Evolutionary conservation across 306 rosid genomes (phyloP), one percentile per base, ranked within the genome.

Genomic region (Parietaria judaica): DNA sequence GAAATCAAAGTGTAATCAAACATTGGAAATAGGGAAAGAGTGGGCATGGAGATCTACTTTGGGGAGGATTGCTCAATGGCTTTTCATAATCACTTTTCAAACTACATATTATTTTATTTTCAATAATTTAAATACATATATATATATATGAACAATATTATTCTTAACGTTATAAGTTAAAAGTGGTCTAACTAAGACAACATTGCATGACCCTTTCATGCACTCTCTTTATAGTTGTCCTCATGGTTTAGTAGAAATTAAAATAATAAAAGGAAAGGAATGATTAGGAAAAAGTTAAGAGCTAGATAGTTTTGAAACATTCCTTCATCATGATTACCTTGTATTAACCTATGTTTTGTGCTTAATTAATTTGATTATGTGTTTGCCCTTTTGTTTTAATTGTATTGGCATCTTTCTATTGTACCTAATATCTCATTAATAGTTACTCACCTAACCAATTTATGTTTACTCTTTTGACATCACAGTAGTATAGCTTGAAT

Each of bases 1-100:
- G 72, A 49, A 70, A 73, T 61, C 79, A 77, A 85, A 79, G 84
- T 49, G 44, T 54, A 72, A 77, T 80, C 68, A 78, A 70, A 72
- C 73, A 73, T 88, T 69, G 90, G 94, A 85, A 85, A 83, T 74
- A 70, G 94, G 59, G 82, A 88, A 83, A 85, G 79, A 73, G 68
- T 10, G 14, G 82, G 80, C 69, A 55, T 75, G 75, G 51, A 63
- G 81, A 72, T 80, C 86, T 72, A 67, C 78, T 76, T 77, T 75
- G 81, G 76, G 62, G 67, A 75, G 74, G 83, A 72, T 73, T 70
- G 66, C 81, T 79, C 74, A 74, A 78, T 70, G 72, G 86, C 87
- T 88, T 88, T 82, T 49, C 5, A 10, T 79, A 80, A 66, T 74
- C 75, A 64, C 89, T 80, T 88, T 88, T 70, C 77, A 72, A 82